These are phyloP conservation scores for Talaromyces sp. DNA, from an alignment of 2,329 filamentous ascomycete genomes.

Conservation along the genomic window DNA sequence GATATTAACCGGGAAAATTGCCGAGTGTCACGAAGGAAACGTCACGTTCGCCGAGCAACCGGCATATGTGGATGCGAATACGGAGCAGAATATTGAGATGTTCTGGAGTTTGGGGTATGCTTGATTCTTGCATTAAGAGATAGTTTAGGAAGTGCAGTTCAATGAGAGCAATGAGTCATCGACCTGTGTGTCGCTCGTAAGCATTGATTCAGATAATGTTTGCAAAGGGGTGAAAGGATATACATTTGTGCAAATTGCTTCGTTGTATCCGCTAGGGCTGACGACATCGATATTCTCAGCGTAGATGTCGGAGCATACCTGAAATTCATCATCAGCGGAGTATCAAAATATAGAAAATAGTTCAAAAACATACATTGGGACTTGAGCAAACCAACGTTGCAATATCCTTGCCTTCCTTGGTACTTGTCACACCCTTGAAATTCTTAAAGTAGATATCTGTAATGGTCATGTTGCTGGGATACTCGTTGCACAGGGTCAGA, in stretches of 20 bases:
- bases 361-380: slow-evolving; percentile 41
- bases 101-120: slow-evolving; percentile 50
- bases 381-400: slow-evolving; percentile 50
- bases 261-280: slow-evolving; percentile 45
- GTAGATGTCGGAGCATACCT: slow-evolving; percentile 48
- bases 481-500: slow-evolving; percentile 57
- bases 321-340: neutral
- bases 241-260: slow-evolving; percentile 46
- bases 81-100: slow-evolving; percentile 45
- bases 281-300: slow-evolving; percentile 46
- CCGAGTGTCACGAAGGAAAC: slow-evolving; percentile 49
- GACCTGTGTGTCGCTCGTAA: slow-evolving; percentile 22
- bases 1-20: slow-evolving; percentile 35
- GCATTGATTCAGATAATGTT: neutral
- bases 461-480: slow-evolving; percentile 34
- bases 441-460: slow-evolving; percentile 42
- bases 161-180: slow-evolving; percentile 35
- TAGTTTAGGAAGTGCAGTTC: slow-evolving; percentile 26
- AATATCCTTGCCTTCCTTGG: slow-evolving; percentile 43
- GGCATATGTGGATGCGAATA: slow-evolving; percentile 49
- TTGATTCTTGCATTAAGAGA: slow-evolving; percentile 23
- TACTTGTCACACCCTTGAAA: slow-evolving; percentile 53
- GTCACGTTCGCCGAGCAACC: slow-evolving; percentile 47
- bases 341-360: too few relatives aligned
- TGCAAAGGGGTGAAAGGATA: slow-evolving; percentile 13